Percentiles rank a stretch among this genome's conserved stretches.
Conservation (phyloP, 2,329 filamentous ascomycete species). For the Beauveria medogensis region DNA sequence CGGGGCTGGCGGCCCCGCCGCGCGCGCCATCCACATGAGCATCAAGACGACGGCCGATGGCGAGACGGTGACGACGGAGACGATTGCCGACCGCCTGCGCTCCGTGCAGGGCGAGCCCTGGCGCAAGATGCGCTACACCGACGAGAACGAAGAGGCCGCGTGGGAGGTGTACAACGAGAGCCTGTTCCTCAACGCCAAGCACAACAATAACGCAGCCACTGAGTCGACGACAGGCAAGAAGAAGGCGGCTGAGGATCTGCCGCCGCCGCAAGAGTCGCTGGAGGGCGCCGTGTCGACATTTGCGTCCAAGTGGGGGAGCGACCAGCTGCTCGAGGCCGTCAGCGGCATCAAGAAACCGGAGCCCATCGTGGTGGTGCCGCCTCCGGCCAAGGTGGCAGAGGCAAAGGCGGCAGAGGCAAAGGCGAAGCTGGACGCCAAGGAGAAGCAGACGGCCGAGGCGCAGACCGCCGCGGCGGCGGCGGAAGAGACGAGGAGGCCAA, state of each 20-base stretch:
- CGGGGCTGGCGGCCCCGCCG: constrained; percentile 36
- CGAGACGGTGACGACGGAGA: constrained; percentile 57
- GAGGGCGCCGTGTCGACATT: constrained; percentile 31
- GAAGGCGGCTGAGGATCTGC: constrained; percentile 7
- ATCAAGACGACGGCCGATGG: constrained; percentile 69
- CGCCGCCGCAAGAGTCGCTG: constrained; percentile 17
- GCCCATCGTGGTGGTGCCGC: constrained; percentile 12
- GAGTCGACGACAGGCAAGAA: constrained; percentile 12
- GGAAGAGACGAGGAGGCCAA: constrained; percentile 23
- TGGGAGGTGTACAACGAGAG: constrained; percentile 70
- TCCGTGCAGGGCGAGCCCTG: constrained; percentile 76
- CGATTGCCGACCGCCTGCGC: constrained; percentile 67
- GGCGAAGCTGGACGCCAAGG: constrained; percentile 19
- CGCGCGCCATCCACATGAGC: constrained; percentile 77
- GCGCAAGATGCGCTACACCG: constrained; percentile 69
- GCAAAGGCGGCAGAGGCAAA: constrained; percentile 17
- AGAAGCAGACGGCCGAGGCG: constrained; percentile 12
- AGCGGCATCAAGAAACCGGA: constrained; percentile 34
- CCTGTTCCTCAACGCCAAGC: constrained; percentile 38
- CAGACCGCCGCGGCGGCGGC: constrained; percentile 12
- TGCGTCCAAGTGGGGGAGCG: constrained; percentile 34
- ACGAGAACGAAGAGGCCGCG: constrained; percentile 68
- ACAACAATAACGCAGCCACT: neutral
- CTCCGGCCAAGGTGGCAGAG: constrained; percentile 6
- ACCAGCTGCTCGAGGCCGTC: constrained; percentile 37